Conservation (phyloP, 1,284 basidiomycete genomes). For the Leccinum subrobustum region DNA sequence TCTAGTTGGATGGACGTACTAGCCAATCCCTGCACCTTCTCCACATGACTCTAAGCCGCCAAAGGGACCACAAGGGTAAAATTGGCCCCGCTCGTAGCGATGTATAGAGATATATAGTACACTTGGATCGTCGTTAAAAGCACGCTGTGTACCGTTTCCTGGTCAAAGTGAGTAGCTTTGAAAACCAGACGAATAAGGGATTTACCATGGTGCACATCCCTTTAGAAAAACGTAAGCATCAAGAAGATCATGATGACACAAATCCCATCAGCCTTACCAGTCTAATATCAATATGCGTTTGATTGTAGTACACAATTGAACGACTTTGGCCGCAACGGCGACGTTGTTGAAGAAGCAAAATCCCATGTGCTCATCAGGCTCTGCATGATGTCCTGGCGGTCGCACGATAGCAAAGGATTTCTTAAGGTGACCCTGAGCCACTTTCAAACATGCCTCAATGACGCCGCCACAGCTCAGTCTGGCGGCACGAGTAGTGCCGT, state of each 20-base stretch:
- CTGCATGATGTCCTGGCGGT: slow-evolving; percentile 97
- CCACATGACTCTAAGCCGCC: slow-evolving; percentile 87
- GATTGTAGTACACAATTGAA: slow-evolving; percentile 65
- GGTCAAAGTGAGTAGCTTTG: slow-evolving; percentile 11
- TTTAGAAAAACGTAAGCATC: slow-evolving; percentile 34
- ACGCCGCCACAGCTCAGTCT: slow-evolving; percentile 92
- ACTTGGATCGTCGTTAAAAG: slow-evolving; percentile 88
- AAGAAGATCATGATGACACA: slow-evolving; percentile 6
- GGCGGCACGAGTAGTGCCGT: slow-evolving; percentile 82
- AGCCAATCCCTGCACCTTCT: slow-evolving; percentile 80
- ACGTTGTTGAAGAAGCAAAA: slow-evolving; percentile 99
- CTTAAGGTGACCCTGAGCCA: slow-evolving; percentile 78
- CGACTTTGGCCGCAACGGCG: slow-evolving; percentile 85
- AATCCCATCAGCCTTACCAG: slow-evolving; percentile 64
- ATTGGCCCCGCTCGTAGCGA: slow-evolving; percentile 87
- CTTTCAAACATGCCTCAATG: slow-evolving; percentile 86
- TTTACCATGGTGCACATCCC: slow-evolving; percentile 96
- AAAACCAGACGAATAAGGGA: not conserved
- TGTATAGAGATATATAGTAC: slow-evolving; percentile 98
- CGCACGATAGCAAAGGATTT: slow-evolving; percentile 96
- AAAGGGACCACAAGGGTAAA: slow-evolving; percentile 92
- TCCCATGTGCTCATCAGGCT: slow-evolving; percentile 97
- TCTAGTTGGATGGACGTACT: slow-evolving; percentile 49
- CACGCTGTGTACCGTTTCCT: slow-evolving; percentile 97
- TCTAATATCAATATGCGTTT: slow-evolving; percentile 91